Percentiles rank a stretch among this genome's conserved stretches.
Evolutionary conservation across 805 yeast species (phyloP).

Genomic region (Saccharomycopsis amapae): DNA sequence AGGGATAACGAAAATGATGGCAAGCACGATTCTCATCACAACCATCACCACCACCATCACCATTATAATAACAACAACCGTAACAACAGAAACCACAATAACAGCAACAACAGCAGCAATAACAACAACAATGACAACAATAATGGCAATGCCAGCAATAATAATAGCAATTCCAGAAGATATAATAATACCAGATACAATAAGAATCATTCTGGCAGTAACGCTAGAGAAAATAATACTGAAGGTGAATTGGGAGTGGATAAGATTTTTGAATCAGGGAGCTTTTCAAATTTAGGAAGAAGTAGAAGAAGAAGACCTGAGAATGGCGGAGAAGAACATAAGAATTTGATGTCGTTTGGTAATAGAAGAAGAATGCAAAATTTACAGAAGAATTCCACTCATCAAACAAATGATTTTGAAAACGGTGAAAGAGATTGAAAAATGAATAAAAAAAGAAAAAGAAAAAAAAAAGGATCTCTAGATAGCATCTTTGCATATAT

Average conservation of each 20-base stretch:
- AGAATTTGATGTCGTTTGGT: constrained; percentile 17
- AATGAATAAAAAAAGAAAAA: too few relatives aligned
- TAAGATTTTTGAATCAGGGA: constrained; percentile 12
- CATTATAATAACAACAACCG: constrained; percentile 2
- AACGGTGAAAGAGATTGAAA: too few relatives aligned
- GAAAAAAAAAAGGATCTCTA: too few relatives aligned
- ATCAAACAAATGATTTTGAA: too few relatives aligned
- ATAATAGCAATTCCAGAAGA: not conserved
- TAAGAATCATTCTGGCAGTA: not conserved
- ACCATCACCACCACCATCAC: constrained; percentile 1
- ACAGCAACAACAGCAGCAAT: not conserved
- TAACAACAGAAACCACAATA: constrained; percentile 1
- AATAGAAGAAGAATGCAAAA: constrained; percentile 17
- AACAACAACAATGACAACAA: constrained; percentile 1
- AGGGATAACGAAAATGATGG: constrained; percentile 13
- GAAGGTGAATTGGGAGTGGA: not conserved
- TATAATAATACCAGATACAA: not conserved
- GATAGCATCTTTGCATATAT: too few relatives aligned
- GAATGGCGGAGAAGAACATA: constrained; percentile 3
- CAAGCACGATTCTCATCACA: constrained; percentile 5
- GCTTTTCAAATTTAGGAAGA: constrained; percentile 14
- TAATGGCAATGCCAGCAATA: constrained; percentile 1
- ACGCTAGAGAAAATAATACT: not conserved
- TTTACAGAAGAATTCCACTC: not conserved
- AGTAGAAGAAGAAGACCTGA: constrained; percentile 12